phyloP scores from a whole-genome alignment of 192 early-diverging fungal genomes.

The Martensiomyces pterosporus region DNA sequence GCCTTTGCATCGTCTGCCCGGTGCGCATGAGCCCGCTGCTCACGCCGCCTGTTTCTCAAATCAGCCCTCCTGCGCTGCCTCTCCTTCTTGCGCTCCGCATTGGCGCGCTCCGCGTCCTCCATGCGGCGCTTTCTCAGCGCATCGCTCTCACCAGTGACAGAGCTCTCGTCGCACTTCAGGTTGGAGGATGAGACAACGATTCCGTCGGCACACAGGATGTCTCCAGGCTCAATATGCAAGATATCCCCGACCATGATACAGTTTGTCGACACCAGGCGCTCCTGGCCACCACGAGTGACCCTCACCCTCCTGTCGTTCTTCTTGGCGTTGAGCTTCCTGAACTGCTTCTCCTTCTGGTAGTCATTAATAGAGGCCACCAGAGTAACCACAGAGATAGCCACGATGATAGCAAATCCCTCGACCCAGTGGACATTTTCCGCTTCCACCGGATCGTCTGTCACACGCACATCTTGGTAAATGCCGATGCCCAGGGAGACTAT shows the following conservation, averaged over 20 bases:
- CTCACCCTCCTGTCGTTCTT: conserved; percentile 79
- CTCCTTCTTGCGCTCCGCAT: conserved; percentile 29
- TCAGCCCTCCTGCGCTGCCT: conserved; percentile 44
- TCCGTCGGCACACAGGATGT: conserved; percentile 89
- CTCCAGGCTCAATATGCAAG: conserved; percentile 81
- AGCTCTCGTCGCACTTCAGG: conserved; percentile 85
- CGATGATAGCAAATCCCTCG: conserved; percentile 80
- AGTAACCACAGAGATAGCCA: conserved; percentile 75
- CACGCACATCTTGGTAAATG: conserved; percentile 73
- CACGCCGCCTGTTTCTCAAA: conserved; percentile 42
- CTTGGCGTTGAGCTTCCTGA: conserved; percentile 79
- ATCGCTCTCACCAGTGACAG: conserved; percentile 93
- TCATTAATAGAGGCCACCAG: conserved; percentile 76
- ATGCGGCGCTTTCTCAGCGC: conserved; percentile 73
- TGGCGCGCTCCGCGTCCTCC: conserved; percentile 41
- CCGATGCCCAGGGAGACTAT: conserved; percentile 75
- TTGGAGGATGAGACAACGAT: conserved; percentile 78
- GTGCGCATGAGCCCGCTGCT: conserved; percentile 31
- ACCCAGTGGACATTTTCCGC: conserved; percentile 68
- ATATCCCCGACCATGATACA: conserved; percentile 92
- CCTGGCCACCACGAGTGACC: conserved; percentile 68
- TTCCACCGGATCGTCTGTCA: conserved; percentile 39
- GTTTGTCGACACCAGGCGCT: conserved; percentile 64
- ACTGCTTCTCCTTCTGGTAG: conserved; percentile 83
- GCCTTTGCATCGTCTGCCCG: conserved; percentile 10